Percentiles rank a stretch among this genome's conserved stretches.
Evolutionary conservation across 208 protist genomes (phyloP).

Genomic region (Perkinsela sp.): DNA sequence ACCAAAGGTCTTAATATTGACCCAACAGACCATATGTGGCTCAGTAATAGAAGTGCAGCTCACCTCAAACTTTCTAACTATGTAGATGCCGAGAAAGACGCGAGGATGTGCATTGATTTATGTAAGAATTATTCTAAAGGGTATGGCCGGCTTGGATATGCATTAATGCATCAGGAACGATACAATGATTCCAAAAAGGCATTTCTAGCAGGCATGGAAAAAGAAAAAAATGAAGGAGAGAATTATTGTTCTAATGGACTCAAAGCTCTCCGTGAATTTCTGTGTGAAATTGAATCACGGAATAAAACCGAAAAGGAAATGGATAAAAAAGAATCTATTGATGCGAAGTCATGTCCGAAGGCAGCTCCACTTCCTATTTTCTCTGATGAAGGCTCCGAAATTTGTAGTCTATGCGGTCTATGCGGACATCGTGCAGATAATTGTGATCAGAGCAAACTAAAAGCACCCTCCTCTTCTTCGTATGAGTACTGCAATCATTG

Average conservation of each 20-base stretch:
- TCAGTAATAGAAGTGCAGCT: neutral
- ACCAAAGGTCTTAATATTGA: neutral
- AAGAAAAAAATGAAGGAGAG: neutral
- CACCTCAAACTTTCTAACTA: neutral
- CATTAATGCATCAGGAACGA: neutral
- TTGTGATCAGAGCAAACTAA: neutral
- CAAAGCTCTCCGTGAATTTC: neutral
- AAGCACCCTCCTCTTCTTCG: neutral
- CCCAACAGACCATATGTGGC: neutral
- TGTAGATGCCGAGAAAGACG: neutral
- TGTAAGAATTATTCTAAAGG: neutral
- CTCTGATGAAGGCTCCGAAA: neutral
- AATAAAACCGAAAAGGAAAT: neutral
- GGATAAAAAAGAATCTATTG: neutral
- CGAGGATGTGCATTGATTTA: neutral
- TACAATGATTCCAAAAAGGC: neutral
- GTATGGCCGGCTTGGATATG: neutral
- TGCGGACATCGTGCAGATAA: neutral
- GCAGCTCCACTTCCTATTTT: neutral
- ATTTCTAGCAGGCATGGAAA: neutral
- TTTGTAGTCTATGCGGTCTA: neutral
- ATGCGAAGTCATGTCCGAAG: neutral
- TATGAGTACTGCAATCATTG: neutral
- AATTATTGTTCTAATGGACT: neutral
- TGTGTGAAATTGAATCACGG: no score